Conservation (phyloP, 2,329 filamentous ascomycete species). For the Elsinoe fawcettii region DNA sequence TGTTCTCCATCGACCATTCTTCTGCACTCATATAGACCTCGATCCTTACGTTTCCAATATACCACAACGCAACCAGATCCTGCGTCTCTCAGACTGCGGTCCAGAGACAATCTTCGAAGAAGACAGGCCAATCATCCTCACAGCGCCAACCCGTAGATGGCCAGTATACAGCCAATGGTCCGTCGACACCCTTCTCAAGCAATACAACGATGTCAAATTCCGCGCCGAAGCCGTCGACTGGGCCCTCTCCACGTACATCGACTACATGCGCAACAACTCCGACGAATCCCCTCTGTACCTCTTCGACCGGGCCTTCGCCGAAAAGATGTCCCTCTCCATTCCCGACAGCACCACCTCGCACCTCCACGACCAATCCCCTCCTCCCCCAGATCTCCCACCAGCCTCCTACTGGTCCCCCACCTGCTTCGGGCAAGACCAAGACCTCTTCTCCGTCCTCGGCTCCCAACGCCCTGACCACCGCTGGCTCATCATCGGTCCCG, state of each 20-base stretch:
- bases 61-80: slow-evolving; percentile 64
- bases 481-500: slow-evolving; percentile 87
- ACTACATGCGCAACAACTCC: slow-evolving; percentile 69
- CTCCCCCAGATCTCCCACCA: neutral
- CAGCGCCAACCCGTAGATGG: slow-evolving; percentile 73
- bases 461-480: slow-evolving; percentile 74
- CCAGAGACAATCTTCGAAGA: slow-evolving; percentile 60
- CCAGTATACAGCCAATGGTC: slow-evolving; percentile 69
- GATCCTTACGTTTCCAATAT: slow-evolving; percentile 62
- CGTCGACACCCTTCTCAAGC: slow-evolving; percentile 55
- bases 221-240: slow-evolving; percentile 91
- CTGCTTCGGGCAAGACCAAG: slow-evolving; percentile 79
- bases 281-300: slow-evolving; percentile 91
- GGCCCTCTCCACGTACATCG: slow-evolving; percentile 69
- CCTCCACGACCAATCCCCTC: slow-evolving; percentile 14
- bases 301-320: slow-evolving; percentile 78
- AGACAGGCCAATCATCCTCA: slow-evolving; percentile 77
- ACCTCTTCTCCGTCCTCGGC: slow-evolving; percentile 74
- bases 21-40: slow-evolving; percentile 70
- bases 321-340: slow-evolving; percentile 71
- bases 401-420: slow-evolving; percentile 69
- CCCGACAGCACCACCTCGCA: slow-evolving; percentile 36
- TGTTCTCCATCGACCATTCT: slow-evolving; percentile 79
- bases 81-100: slow-evolving; percentile 50
- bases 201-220: slow-evolving; percentile 62